These are phyloP conservation scores for Ogataea henricii DNA, from an alignment of 805 yeast genomes.

Conservation along the genomic window DNA sequence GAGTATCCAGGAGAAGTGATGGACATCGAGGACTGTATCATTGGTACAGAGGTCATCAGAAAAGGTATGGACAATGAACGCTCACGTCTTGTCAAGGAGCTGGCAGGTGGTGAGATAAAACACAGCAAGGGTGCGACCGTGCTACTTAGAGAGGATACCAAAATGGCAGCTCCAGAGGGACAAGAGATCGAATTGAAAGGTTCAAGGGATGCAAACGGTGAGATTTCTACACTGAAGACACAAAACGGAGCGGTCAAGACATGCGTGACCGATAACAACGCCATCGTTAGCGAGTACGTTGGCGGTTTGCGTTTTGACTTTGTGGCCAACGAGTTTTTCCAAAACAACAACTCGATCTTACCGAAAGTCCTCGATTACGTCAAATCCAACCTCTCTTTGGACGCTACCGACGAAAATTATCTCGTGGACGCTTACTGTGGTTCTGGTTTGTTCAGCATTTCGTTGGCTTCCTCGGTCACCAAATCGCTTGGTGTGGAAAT, in stretches of 20 bases:
- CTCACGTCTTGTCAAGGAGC: slow-evolving; percentile 45
- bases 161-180: slow-evolving; percentile 27
- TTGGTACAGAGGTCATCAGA: slow-evolving; percentile 82
- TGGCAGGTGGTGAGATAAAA: slow-evolving; percentile 36
- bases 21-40: slow-evolving; percentile 92
- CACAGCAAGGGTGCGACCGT: slow-evolving; percentile 76
- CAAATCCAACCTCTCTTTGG: slow-evolving; percentile 59
- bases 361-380: slow-evolving; percentile 85
- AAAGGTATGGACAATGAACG: slow-evolving; percentile 74
- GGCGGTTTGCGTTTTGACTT: slow-evolving; percentile 80
- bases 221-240: slow-evolving; percentile 39
- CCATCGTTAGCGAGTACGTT: slow-evolving; percentile 75
- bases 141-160: slow-evolving; percentile 77
- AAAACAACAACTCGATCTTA: slow-evolving; percentile 88
- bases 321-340: slow-evolving; percentile 95
- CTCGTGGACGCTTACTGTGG: slow-evolving; percentile 27
- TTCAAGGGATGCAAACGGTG: slow-evolving; percentile 44
- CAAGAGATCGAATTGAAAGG: slow-evolving; percentile 43
- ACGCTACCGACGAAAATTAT: slow-evolving; percentile 41
- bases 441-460: slow-evolving; percentile 80
- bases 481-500: slow-evolving; percentile 92
- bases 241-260: slow-evolving; percentile 49
- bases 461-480: slow-evolving; percentile 80
- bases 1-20: slow-evolving; percentile 64
- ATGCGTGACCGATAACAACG: slow-evolving; percentile 77